phyloP scores from a whole-genome alignment of 2,329 filamentous ascomycete species.

The Aureobasidium leucospermi region DNA sequence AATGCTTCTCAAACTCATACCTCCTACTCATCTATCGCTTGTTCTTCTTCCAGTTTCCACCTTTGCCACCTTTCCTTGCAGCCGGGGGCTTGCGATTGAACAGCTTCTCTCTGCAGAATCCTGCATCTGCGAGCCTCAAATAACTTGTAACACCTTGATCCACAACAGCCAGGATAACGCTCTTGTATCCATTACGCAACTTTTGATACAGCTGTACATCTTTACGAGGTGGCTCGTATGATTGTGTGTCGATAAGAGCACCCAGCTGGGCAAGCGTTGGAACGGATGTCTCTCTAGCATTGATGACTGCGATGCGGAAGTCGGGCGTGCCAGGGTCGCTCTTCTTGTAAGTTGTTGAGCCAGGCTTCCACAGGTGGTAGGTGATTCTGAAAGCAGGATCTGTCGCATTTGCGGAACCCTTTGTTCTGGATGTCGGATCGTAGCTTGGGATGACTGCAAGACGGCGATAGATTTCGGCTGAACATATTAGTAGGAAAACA shows the following conservation, averaged over 20 bases:
- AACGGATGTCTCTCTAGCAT: conserved; percentile 62
- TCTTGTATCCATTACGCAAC: conserved; percentile 76
- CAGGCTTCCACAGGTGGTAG: conserved; percentile 76
- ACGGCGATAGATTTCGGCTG: conserved; percentile 62
- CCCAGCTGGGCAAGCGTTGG: conserved; percentile 68
- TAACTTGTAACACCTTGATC: conserved; percentile 89
- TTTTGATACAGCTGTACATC: conserved; percentile 59
- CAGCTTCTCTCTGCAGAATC: conserved; percentile 64
- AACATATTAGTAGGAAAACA: neutral
- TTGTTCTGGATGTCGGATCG: conserved; percentile 42
- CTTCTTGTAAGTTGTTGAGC: conserved; percentile 62
- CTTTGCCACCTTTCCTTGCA: conserved; percentile 30
- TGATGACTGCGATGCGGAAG: conserved; percentile 75
- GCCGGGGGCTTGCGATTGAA: conserved; percentile 47
- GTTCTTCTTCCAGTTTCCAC: neutral
- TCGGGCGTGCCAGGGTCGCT: conserved; percentile 70
- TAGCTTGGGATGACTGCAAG: conserved; percentile 68
- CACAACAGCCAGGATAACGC: conserved; percentile 78
- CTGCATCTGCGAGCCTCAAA: conserved; percentile 69
- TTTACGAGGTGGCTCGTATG: conserved; percentile 56
- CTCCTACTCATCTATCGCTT: neutral
- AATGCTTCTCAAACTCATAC: neutral
- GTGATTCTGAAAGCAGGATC: conserved; percentile 60
- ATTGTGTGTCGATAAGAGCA: conserved; percentile 64
- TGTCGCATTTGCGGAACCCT: conserved; percentile 20